Conservation (phyloP, 371 early-diverging fungal species). For the Parasitella parasitica region DNA sequence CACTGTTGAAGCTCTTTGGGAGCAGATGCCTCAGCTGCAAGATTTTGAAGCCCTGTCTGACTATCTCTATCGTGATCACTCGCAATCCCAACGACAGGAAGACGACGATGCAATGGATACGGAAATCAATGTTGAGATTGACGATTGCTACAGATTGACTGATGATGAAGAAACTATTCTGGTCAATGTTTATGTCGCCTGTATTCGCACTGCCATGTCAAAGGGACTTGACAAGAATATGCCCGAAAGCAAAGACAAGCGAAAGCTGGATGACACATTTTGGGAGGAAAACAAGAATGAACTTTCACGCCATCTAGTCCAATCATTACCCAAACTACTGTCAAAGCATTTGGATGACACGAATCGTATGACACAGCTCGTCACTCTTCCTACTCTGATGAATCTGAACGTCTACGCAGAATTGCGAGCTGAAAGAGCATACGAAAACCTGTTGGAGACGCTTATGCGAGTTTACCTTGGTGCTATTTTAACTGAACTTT, state of each 20-base stretch:
- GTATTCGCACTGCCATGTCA: conserved; percentile 39
- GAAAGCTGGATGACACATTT: conserved; percentile 20
- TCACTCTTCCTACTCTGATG: conserved; percentile 57
- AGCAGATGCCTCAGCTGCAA: conserved; percentile 41
- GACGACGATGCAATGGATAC: conserved; percentile 14
- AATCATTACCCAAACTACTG: conserved; percentile 60
- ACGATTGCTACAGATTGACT: conserved; percentile 51
- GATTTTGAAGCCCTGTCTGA: conserved; percentile 60
- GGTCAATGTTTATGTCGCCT: conserved; percentile 51
- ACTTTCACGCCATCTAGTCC: conserved; percentile 58
- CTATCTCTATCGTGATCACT: conserved; percentile 61
- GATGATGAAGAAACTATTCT: conserved; percentile 67
- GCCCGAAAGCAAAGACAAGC: conserved; percentile 18
- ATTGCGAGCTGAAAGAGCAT: conserved; percentile 62
- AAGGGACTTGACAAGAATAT: conserved; percentile 30
- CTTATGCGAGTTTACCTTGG: conserved; percentile 55
- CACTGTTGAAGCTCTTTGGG: conserved; percentile 62
- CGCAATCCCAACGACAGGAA: conserved; percentile 20
- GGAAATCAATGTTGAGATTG: conserved; percentile 8
- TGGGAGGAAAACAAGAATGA: conserved; percentile 39
- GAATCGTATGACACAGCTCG: conserved; percentile 50
- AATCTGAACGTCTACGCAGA: conserved; percentile 66
- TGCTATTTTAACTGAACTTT: conserved; percentile 42
- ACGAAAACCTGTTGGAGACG: conserved; percentile 62
- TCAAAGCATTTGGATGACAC: conserved; percentile 66